phyloP scores from a whole-genome alignment of 345 rosid species.

The Reutealis trisperma region DNA sequence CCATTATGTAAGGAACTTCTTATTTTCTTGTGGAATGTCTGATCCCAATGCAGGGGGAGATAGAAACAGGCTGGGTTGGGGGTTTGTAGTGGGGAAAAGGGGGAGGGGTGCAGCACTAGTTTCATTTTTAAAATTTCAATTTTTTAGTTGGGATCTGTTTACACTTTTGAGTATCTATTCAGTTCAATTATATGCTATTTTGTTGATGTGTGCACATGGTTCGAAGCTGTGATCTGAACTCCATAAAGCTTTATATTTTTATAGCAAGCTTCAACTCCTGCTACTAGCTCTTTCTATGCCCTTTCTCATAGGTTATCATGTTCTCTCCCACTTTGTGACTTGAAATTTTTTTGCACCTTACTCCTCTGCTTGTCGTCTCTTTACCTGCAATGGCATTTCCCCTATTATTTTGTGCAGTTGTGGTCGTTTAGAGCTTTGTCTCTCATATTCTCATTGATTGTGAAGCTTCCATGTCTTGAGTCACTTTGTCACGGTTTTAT shows the following conservation, averaged over 20 bases:
- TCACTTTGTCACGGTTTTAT: neutral
- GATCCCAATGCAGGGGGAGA: neutral
- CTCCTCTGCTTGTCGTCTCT: neutral
- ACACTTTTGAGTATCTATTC: too few species aligned
- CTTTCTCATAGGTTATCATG: neutral
- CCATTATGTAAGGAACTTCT: neutral
- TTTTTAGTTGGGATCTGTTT: too few species aligned
- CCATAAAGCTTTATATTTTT: neutral
- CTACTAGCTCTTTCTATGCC: neutral
- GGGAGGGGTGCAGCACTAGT: too few species aligned
- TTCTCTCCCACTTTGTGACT: neutral
- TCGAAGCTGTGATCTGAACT: neutral
- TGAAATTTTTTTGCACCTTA: neutral
- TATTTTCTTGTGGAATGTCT: too few species aligned
- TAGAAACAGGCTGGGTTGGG: neutral
- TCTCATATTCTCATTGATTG: neutral
- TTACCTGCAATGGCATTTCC: neutral
- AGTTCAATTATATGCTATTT: too few species aligned
- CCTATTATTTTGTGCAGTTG: neutral
- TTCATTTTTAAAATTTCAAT: too few species aligned
- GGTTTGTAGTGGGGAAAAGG: too few species aligned
- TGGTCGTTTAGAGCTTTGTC: neutral
- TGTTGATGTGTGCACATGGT: neutral
- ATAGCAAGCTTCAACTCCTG: neutral
- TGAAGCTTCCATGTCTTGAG: neutral